Base-by-base conservation (phyloP, 75 land plant genomes). In the Gnetum montanum region DNA sequence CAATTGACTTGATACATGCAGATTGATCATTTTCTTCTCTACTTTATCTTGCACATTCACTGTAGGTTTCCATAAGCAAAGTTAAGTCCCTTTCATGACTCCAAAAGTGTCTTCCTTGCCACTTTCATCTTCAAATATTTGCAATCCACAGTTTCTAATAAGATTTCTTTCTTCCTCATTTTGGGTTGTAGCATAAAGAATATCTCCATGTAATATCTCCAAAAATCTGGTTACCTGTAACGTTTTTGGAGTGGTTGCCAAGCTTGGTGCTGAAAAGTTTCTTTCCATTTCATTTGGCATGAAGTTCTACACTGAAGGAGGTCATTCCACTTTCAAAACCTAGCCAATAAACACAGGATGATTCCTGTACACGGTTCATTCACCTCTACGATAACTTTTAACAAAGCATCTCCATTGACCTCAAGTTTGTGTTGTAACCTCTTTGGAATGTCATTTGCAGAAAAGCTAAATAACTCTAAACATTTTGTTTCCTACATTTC, bases 391-490 rank as follows among this genome's bases (percentile, higher is more conserved):
- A 1, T 31, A 31, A 19, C 54, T 30, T 51, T 5, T 12, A 51
- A 16, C 6, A 51, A 2, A 51, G 29, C 23, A 51, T 31, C 11
- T 7, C 34, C 34, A 6, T 30, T 18, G 0, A 13, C 6, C 15
- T 31, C 20, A 3, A 51, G 29, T 28, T 51, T 51, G 7, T 51
- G n/a, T 51, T 31, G 7, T 31, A 51, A 31, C 23, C 8, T 25
- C 22, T 51, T 34, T 51, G 23, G 54, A 6, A 51, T 20, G 23
- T 23, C 18, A 51, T 31, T 51, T 51, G 23, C 34, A 18, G 35
- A 51, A 51, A 51, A 51, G 35, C 23, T 51, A 34, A 51, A 19
- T 51, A 51, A 51, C 54, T 51, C 54, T 31, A 51, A 23, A 51
- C 35, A 51, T 2, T 3, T 10, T 7, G 54, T 51, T 8, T 51